These are phyloP conservation scores for Kondoa malvinella DNA, from an alignment of 768 basidiomycete species.

Conservation along the genomic window DNA sequence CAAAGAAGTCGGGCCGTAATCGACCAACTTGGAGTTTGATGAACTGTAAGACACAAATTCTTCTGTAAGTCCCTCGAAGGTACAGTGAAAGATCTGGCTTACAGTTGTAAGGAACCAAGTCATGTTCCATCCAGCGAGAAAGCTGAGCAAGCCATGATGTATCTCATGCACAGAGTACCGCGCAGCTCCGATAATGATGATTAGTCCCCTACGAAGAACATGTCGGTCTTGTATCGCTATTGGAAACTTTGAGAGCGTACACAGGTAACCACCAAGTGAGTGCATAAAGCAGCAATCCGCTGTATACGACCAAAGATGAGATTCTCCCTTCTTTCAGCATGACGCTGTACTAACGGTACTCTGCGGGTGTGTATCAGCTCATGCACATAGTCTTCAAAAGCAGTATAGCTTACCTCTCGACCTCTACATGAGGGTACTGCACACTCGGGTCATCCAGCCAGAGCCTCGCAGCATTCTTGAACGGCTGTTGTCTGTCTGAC, in stretches of 20 bases:
- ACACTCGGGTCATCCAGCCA: not conserved
- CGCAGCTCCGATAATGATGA: constrained; percentile 3
- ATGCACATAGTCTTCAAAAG: not conserved
- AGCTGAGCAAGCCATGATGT: constrained; percentile 13
- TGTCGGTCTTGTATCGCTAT: not conserved
- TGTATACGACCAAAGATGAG: too few relatives aligned
- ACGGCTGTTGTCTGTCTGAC: not conserved
- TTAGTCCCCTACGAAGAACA: not conserved
- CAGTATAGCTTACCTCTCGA: not conserved
- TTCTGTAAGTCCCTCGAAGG: not conserved
- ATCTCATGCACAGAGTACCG: constrained; percentile 8
- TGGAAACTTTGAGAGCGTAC: not conserved
- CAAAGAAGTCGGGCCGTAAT: constrained; percentile 19
- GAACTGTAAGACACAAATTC: constrained; percentile 18
- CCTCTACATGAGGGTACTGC: constrained; percentile 2
- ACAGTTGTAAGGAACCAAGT: not conserved
- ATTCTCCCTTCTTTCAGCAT: too few relatives aligned
- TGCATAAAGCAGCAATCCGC: not conserved
- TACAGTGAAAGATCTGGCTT: not conserved
- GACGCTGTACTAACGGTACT: not conserved
- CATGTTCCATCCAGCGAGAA: constrained; percentile 3
- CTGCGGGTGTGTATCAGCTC: not conserved
- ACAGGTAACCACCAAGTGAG: not conserved
- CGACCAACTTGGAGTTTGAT: constrained; percentile 20
- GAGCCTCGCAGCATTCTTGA: not conserved